Conservation (phyloP, 2,329 filamentous ascomycete species). For the Huntiella moniliformis region DNA sequence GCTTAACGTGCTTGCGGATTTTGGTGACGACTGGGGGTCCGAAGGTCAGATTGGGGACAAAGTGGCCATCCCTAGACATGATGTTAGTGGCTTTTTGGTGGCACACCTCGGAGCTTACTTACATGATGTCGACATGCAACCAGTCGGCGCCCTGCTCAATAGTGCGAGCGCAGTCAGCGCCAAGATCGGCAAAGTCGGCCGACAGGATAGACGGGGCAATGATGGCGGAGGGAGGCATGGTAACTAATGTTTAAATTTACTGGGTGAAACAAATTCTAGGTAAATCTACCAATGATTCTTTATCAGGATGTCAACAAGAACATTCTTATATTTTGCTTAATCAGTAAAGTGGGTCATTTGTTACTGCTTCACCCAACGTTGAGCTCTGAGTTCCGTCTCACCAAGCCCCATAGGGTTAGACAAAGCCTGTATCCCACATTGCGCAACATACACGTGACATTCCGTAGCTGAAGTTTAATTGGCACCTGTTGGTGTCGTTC, state of each 20-base stretch:
- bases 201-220: constrained; percentile 97
- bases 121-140: constrained; percentile 88
- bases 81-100: constrained; percentile 2
- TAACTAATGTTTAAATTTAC: constrained; percentile 12
- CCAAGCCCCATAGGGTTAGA: neutral
- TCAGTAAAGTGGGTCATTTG: too few relatives aligned
- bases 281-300: too few relatives aligned
- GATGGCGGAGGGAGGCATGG: constrained; percentile 78
- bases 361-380: too few relatives aligned
- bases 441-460: too few relatives aligned
- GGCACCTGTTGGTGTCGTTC: neutral
- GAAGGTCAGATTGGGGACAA: constrained; percentile 96
- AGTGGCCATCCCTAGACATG: constrained; percentile 71
- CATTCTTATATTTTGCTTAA: too few relatives aligned
- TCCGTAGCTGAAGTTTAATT: neutral
- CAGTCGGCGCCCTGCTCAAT: constrained; percentile 79
- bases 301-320: too few relatives aligned
- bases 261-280: too few relatives aligned
- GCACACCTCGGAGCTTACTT: constrained; percentile 14
- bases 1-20: constrained; percentile 70
- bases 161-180: constrained; percentile 68
- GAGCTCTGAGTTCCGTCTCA: too few relatives aligned
- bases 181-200: constrained; percentile 81
- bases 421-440: neutral
- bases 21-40: constrained; percentile 88